phyloP scores from a whole-genome alignment of 139 green algal species.

The Pleodorina starrii region DNA sequence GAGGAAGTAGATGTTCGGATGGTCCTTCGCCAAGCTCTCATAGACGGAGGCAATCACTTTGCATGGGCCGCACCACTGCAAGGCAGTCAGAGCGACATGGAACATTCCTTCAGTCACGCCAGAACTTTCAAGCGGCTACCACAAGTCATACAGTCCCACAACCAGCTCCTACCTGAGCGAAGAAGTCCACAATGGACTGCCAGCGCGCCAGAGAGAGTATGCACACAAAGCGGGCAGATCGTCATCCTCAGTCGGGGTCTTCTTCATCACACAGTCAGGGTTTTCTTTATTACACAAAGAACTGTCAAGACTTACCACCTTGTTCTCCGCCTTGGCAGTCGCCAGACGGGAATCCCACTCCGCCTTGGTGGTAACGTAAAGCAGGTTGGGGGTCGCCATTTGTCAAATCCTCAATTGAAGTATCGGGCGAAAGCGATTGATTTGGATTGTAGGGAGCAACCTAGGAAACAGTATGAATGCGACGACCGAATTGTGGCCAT shows the following conservation, averaged over 20 bases:
- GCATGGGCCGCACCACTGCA: slow-evolving; percentile 85
- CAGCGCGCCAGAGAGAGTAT: neutral
- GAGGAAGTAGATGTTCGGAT: slow-evolving; percentile 72
- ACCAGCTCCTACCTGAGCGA: slow-evolving; percentile 3
- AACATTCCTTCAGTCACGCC: too few species aligned
- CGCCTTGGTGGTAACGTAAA: slow-evolving; percentile 47
- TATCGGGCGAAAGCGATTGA: neutral
- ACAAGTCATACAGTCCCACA: neutral
- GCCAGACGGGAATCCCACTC: slow-evolving; percentile 53
- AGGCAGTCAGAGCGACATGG: neutral
- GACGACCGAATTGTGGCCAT: too few species aligned
- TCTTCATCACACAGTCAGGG: too few species aligned
- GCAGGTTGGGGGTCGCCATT: slow-evolving; percentile 11
- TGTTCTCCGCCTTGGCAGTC: slow-evolving; percentile 31
- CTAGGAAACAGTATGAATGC: too few species aligned
- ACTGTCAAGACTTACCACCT: slow-evolving; percentile 42
- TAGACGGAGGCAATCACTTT: slow-evolving; percentile 84
- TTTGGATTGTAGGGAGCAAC: neutral
- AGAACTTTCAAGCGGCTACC: neutral
- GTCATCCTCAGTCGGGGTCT: too few species aligned
- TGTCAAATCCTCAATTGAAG: neutral
- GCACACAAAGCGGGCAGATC: neutral
- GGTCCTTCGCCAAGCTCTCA: slow-evolving; percentile 65
- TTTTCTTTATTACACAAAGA: neutral
- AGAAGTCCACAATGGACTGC: neutral